Conservation (phyloP, 441 rosid species). For the Erysimum cheiri region DNA sequence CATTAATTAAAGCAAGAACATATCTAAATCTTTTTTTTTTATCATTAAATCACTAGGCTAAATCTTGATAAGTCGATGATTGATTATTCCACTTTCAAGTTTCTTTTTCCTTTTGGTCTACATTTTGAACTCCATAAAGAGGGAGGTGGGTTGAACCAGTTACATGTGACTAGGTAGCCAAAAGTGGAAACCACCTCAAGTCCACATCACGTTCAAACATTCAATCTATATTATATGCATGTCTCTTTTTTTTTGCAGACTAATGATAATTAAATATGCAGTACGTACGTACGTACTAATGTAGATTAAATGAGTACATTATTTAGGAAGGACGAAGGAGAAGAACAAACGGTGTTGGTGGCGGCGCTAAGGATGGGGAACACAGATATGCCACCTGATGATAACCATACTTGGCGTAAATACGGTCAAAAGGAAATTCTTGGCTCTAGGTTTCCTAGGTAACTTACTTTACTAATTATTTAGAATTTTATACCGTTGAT, state of each 20-base stretch:
- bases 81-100: not conserved
- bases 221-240: not conserved
- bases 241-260: not conserved
- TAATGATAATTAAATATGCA: conserved; percentile 1
- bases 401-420: conserved; percentile 85
- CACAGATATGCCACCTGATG: conserved; percentile 79
- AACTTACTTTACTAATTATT: conserved; percentile 24
- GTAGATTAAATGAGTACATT: conserved; percentile 8
- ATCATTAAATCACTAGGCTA: not conserved
- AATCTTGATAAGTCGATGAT: not conserved
- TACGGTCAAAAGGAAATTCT: conserved; percentile 93
- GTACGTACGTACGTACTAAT: conserved; percentile 3
- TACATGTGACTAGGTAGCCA: conserved; percentile 7
- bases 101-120: not conserved
- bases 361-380: conserved; percentile 72
- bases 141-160: conserved; percentile 2
- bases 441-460: conserved; percentile 78
- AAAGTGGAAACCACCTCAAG: conserved; percentile 10
- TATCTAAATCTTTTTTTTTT: not conserved
- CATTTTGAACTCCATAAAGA: not conserved
- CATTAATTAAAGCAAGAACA: conserved; percentile 8
- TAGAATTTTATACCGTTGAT: not conserved
- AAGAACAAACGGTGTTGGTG: conserved; percentile 46
- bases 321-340: conserved; percentile 51
- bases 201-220: conserved; percentile 7